Evolutionary conservation across 441 rosid species (phyloP).

Genomic region (Erodium trifolium): DNA sequence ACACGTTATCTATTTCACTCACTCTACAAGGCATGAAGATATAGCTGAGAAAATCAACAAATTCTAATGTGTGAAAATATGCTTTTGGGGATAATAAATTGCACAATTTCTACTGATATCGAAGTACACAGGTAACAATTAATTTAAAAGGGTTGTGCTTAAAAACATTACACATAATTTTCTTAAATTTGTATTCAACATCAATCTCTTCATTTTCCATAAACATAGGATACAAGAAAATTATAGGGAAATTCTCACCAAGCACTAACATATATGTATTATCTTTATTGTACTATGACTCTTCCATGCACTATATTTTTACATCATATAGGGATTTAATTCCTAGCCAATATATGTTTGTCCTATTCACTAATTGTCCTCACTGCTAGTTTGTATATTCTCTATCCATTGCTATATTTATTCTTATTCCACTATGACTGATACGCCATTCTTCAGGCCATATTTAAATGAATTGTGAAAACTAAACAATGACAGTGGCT

Average conservation of each 20-base stretch:
- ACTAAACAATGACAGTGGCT: too few relatives aligned
- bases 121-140: neutral
- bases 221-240: neutral
- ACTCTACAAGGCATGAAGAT: neutral
- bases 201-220: neutral
- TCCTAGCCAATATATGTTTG: neutral
- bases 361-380: neutral
- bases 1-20: neutral
- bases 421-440: neutral
- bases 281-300: neutral
- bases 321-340: neutral
- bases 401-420: neutral
- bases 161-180: neutral
- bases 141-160: neutral
- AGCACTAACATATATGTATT: neutral
- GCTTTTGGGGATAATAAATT: neutral
- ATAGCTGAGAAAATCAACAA: slow-evolving; percentile 5
- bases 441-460: neutral
- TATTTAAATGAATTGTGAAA: too few relatives aligned
- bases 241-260: neutral
- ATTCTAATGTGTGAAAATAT: neutral
- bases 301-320: neutral
- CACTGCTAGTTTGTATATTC: neutral
- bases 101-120: neutral
- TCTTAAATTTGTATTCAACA: neutral